Base-by-base conservation (phyloP, 176 grass and related monocot species). In the Aechmea fasciata region DNA sequence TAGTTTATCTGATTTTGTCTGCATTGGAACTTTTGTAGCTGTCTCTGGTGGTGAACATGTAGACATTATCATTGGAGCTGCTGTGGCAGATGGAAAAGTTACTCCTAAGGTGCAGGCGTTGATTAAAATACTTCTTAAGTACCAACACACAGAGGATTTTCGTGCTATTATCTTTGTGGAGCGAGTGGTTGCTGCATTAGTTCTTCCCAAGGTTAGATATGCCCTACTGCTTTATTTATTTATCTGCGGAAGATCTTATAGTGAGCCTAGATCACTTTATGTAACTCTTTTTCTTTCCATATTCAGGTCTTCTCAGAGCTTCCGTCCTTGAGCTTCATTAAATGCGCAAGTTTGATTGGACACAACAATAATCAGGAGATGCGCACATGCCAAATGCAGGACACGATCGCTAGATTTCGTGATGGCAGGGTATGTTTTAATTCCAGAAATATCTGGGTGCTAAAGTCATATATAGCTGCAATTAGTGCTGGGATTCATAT, bases 331-430 rank as follows among this genome's bases (percentile, higher is more conserved):
- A 76, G 82, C 65, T 99, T 99, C 71, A 87, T 99, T 50, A 82
- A 76, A 80, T 99, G 94, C 66, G 94, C 89, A 15, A 99, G 94
- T 64, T 73, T 99, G 59, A 99, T 99, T 69, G 94, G 94, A 68
- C 90, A 99, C 72, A 99, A 99, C 87, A 99, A 99, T 79, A 99
- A 92, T 75, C 94, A 99, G 76, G 94, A 99, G 87, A 99, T 99
- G 86, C 87, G 94, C 14, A 84, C 89, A 69, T 85, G 82, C 73
- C 94, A 99, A 83, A 99, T 91, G 86, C 94, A 93, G 90, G 94
- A 99, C 73, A 92, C 94, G 25, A 97, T 97, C 72, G 77, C 84
- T 65, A 92, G 85, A 80, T 99, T 99, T 62, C 94, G 89, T 79
- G 94, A 99, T 87, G 94, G 94, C 2, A 79, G 94, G 59, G 94